A percentile compares a stretch with the other conserved stretches of the same genome.
These are phyloP conservation scores for Termitomyces sp. DNA, from an alignment of 768 basidiomycete species.

Conservation along the genomic window DNA sequence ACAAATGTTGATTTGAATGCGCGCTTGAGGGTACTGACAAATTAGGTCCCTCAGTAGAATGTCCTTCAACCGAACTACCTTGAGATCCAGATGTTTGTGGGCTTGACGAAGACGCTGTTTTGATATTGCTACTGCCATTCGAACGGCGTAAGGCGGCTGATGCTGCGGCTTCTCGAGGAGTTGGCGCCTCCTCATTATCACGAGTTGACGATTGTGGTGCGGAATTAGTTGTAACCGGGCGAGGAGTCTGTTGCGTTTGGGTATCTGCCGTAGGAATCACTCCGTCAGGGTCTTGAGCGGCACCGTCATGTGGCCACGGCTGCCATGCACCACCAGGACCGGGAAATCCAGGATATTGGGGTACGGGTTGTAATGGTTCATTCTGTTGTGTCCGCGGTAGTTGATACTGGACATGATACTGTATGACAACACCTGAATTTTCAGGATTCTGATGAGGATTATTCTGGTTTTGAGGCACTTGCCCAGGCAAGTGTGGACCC, in stretches of 20 bases:
- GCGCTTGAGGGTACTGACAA: background rate
- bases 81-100: background rate
- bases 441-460: slow-evolving; percentile 23
- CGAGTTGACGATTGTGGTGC: slow-evolving; percentile 3
- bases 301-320: slow-evolving; percentile 37
- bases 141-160: slow-evolving; percentile 59
- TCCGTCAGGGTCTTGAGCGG: background rate
- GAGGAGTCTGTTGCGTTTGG: slow-evolving; percentile 1
- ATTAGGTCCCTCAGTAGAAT: background rate
- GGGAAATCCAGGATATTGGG: slow-evolving; percentile 55
- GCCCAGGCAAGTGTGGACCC: slow-evolving; percentile 26
- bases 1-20: slow-evolving; percentile 4
- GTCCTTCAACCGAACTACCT: background rate
- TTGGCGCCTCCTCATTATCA: slow-evolving; percentile 7
- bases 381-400: slow-evolving; percentile 27
- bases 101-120: slow-evolving; percentile 7
- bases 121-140: slow-evolving; percentile 11
- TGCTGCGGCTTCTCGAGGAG: slow-evolving; percentile 48
- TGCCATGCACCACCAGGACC: slow-evolving; percentile 65
- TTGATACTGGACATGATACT: slow-evolving; percentile 62
- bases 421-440: slow-evolving; percentile 45
- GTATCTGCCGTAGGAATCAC: background rate
- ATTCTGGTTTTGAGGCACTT: slow-evolving; percentile 19
- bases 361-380: slow-evolving; percentile 37
- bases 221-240: background rate